Base-by-base conservation (phyloP, 257 asterid genomes). In the Solanum rostratum region DNA sequence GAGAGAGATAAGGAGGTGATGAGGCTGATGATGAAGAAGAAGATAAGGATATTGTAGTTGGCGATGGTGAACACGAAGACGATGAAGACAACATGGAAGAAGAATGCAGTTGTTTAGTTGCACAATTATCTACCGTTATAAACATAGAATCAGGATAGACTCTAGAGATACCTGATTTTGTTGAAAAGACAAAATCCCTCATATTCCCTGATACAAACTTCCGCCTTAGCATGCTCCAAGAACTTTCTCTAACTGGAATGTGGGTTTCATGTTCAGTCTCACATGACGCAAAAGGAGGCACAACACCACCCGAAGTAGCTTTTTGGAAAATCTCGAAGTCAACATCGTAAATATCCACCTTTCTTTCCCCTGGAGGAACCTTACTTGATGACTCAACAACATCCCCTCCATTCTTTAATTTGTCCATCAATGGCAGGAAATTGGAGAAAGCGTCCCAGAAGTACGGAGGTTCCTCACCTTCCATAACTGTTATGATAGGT, bases 401-500 rank as follows among this genome's bases (percentile, higher is more conserved):
- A 82, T 84, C 86, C 29, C 63, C 84, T n/a, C 74, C 85, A 46
- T 62, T 74, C 57, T 86, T 84, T 27, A 88, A 82, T 62, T 87
- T 87, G 86, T 88, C 90, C 89, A 85, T 88, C 85, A 88, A 52
- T 10, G 92, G 92, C 66, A 90, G 80, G 54, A 88, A 84, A 85
- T 87, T 90, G 41, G 90, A 88, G 69, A 90, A 90, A 29, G 90
- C 89, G 81, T 88, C 91, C 92, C 92, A 90, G 84, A 90, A 88
- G 83, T 87, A 88, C 14, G 81, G 65, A 69, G 91, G 87, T 80
- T 88, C 92, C 83, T 87, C 92, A 15, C 90, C 92, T 81, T 90
- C 91, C 55, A 37, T 70, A 19, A 88, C 84, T 80, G 89, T 80
- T 63, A 74, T 82, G 46, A 90, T 80, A 3, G 91, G 90, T 24